phyloP scores from a whole-genome alignment of 2,329 filamentous ascomycete species.

The Fusarium redolens region DNA sequence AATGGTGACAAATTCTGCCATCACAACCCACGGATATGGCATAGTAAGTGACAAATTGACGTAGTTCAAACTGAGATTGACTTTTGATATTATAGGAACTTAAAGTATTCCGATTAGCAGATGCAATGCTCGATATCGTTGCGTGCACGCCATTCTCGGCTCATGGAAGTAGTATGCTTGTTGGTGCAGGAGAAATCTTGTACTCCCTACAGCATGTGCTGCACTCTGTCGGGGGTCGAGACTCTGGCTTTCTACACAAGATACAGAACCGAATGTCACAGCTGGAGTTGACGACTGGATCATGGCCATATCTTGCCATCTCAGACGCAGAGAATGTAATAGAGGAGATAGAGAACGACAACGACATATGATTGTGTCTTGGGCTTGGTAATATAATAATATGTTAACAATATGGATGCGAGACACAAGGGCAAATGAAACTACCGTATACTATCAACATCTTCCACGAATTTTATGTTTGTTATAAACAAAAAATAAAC shows the following conservation, averaged over 20 bases:
- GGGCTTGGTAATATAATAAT: background rate
- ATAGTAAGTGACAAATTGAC: conserved; percentile 27
- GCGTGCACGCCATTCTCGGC: conserved; percentile 30
- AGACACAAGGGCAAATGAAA: no score
- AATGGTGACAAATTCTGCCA: conserved; percentile 37
- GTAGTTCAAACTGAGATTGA: background rate
- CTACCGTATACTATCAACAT: no score
- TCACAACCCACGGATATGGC: conserved; percentile 44
- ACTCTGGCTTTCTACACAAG: conserved; percentile 33
- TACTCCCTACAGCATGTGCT: conserved; percentile 37
- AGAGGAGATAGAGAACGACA: conserved; percentile 6
- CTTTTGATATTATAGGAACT: conserved; percentile 34
- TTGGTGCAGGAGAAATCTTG: conserved; percentile 40
- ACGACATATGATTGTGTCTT: background rate
- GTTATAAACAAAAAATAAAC: background rate
- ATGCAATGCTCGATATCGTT: conserved; percentile 41
- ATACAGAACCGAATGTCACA: conserved; percentile 36
- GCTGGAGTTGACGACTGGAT: conserved; percentile 21
- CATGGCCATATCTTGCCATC: conserved; percentile 26
- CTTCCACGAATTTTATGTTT: background rate
- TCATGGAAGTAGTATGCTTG: conserved; percentile 37
- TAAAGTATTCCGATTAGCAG: conserved; percentile 43
- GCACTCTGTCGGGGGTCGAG: conserved; percentile 37
- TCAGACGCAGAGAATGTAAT: background rate
- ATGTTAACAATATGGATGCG: no score